Evolutionary conservation across 768 basidiomycete genomes (phyloP), one percentile per base, ranked within the genome.

Genomic region (Rhodotorula paludigena): DNA sequence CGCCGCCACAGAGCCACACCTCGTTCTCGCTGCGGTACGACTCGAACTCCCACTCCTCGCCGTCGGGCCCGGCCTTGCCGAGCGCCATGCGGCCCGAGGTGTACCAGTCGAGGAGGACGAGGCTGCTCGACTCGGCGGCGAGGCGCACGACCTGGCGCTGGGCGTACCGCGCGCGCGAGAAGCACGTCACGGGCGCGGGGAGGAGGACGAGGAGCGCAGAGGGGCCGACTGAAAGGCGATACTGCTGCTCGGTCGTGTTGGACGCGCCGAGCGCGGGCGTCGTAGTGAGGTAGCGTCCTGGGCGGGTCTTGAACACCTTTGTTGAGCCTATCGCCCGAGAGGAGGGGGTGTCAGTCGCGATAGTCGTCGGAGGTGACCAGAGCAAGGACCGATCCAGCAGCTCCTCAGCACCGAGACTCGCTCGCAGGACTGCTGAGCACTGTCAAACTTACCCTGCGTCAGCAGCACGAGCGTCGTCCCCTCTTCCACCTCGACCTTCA

Each of bases 101-200:
- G 64, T 91, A 80, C 90, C 92, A 96, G 77, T 97, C 94, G 23
- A 98, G 83, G 1, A 93, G 78, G 48, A 90, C 82, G 14, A 87
- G 80, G 20, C 88, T 89, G 15, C 87, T 75, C 3, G 77, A 62
- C 49, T 81, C 81, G 45, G 74, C 74, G 15, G 82, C 82, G 42
- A 96, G 82, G 61, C 81, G 79, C 78, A 97, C 92, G 48, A 82
- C 85, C 81, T 98, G 94, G 5, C 81, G 79, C 77, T 97, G 93
- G 65, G 83, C 83, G 79, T 98, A 98, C 0, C 84, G 84, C 14
- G 94, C 89, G 30, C 82, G 81, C 35, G 84, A 84, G 80, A 94
- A 98, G 78, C 92, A 96, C 30, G 92, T 91, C 55, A 96, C 90
- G 32, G 92, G 90, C 75, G 94, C 89, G 2, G 92, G 93, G 36